Evolutionary conservation across 163 green algal species (phyloP).

Genomic region (Coccomyxa subellipsoidea): DNA sequence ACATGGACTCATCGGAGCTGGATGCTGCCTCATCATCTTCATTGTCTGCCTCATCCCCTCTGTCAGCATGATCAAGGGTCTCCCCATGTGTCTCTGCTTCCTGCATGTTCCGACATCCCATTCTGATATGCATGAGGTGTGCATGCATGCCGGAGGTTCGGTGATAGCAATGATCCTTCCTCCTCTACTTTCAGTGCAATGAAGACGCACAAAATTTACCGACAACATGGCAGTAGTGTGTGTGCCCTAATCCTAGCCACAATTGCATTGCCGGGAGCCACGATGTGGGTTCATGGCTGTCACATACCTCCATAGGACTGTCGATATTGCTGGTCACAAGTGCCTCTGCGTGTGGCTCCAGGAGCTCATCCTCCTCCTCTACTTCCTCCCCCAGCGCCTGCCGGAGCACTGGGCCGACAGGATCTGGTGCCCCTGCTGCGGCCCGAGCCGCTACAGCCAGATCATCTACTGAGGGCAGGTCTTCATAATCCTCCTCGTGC

Average conservation of each 20-base stretch:
- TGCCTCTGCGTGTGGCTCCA: neutral
- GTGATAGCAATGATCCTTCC: too few relatives aligned
- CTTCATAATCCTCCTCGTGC: constrained; percentile 1
- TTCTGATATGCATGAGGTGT: neutral
- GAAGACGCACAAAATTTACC: too few relatives aligned
- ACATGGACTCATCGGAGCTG: neutral
- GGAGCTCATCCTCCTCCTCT: neutral
- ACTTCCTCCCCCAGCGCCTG: neutral
- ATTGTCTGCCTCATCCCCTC: neutral
- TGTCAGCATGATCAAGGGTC: neutral
- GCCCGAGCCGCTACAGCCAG: constrained; percentile 45
- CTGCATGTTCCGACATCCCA: neutral
- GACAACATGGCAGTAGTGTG: too few relatives aligned
- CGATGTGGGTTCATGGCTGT: neutral
- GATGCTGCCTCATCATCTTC: neutral
- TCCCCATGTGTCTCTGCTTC: neutral
- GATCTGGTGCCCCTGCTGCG: constrained; percentile 19
- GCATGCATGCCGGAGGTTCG: too few relatives aligned
- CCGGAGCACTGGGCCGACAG: neutral
- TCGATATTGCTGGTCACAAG: neutral
- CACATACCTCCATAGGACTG: neutral
- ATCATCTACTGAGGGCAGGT: constrained; percentile 43
- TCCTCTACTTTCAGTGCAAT: neutral
- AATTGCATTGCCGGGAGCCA: neutral
- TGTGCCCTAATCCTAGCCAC: too few relatives aligned